Conservation (phyloP, 83 land plant species). For the Diphasiastrum complanatum region DNA sequence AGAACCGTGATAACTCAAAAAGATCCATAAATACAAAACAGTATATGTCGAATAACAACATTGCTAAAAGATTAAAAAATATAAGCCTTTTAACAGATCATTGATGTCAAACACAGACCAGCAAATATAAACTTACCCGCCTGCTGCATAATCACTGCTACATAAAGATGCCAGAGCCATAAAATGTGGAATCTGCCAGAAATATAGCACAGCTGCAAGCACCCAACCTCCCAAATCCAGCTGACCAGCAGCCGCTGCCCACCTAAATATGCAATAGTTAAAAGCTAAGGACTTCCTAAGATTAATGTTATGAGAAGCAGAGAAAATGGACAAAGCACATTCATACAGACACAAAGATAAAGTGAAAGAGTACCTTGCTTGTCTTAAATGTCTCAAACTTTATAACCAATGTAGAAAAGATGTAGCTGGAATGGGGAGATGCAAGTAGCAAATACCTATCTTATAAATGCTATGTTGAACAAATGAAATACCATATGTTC, state of each 20-base stretch:
- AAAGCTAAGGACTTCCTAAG: too few species aligned
- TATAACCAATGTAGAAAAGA: too few species aligned
- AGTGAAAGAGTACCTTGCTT: too few species aligned
- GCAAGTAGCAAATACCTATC: too few species aligned
- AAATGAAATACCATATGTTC: too few species aligned
- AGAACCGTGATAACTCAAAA: neutral
- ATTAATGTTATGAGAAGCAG: too few species aligned
- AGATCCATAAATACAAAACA: neutral
- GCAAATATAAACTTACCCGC: conserved; percentile 47
- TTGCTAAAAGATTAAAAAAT: neutral
- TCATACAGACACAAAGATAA: too few species aligned
- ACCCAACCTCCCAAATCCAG: conserved; percentile 63
- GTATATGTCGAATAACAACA: neutral
- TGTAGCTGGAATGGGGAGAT: too few species aligned
- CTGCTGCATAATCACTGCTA: conserved; percentile 84
- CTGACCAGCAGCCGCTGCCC: conserved; percentile 93
- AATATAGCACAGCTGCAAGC: conserved; percentile 78
- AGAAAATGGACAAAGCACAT: too few species aligned
- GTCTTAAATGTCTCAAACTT: too few species aligned
- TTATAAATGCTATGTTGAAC: too few species aligned
- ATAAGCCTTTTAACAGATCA: neutral
- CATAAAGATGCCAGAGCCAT: conserved; percentile 92
- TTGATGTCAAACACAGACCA: neutral
- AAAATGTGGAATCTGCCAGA: conserved; percentile 97
- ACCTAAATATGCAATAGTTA: too few species aligned